Evolutionary conservation across 257 asterid genomes (phyloP), one percentile per base, ranked within the genome.

Genomic region (Solanum virginianum): DNA sequence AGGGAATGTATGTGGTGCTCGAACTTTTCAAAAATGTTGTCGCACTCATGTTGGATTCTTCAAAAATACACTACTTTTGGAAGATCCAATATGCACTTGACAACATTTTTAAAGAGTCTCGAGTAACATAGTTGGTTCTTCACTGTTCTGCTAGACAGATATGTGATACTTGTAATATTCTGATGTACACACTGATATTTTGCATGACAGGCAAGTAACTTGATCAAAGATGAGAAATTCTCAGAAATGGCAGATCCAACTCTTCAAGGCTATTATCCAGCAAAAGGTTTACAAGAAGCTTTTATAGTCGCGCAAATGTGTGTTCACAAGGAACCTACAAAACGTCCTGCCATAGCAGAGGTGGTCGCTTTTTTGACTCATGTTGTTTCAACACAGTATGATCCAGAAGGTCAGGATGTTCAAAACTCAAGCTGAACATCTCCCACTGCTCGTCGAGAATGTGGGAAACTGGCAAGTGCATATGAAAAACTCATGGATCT

Each of bases 391-490:
- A 32, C 16, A 22, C 22, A 60, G 22, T 60, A 60, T 60, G 68
- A 60, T 60, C 22, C 36, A 4, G 36, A n/a, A 60, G 10, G 24
- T 57, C 24, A 57, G 24, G 24, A 11, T 57, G 10, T 18, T 18
- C 1, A 57, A 18, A 57, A 3, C 14, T 49, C 54, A 10, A 13
- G 12, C 54, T 49, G 12, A 49, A 49, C 14, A 49, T 51, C 55
- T 51, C 79, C 89, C 36, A 89, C 93, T 83, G 94, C 98, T 20
- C 93, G 94, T 10, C 85, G 90, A 71, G 22, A 29, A 66, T 66
- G 11, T 66, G 71, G 41, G 72, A 10, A 65, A 65, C 43, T 29
- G 43, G n/a, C 45, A 22, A 62, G 17, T 24, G 16, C 70, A 62
- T 24, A 24, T 62, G 39, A 62, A 13, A 60, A 63, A 12, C 41